A percentile compares a stretch with the other conserved stretches of the same genome.
phyloP scores from a whole-genome alignment of 2,329 filamentous ascomycete species.

The Plenodomus biglobosus region DNA sequence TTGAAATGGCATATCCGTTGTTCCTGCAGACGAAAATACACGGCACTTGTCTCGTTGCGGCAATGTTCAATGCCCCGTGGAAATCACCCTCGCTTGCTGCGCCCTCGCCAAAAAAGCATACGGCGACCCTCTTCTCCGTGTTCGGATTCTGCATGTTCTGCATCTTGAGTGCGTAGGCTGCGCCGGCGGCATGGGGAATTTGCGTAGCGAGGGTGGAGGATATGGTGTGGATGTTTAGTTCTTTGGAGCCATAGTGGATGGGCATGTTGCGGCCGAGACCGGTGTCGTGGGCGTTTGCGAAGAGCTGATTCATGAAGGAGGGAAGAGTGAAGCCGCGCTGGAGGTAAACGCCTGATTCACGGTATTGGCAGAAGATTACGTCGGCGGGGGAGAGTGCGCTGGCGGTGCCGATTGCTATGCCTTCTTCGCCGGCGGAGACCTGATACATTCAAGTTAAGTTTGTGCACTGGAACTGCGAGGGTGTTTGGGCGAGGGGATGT shows the following conservation, averaged over 20 bases:
- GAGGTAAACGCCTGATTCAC: constrained; percentile 87
- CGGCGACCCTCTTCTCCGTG: constrained; percentile 63
- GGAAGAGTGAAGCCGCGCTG: constrained; percentile 84
- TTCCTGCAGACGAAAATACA: constrained; percentile 90
- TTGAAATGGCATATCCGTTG: constrained; percentile 90
- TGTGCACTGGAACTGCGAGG: not conserved
- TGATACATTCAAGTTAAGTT: constrained; percentile 18
- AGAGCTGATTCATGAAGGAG: constrained; percentile 94
- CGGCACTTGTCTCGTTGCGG: constrained; percentile 83
- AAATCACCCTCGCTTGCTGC: constrained; percentile 91
- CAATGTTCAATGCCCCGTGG: constrained; percentile 87
- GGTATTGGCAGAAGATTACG: constrained; percentile 91
- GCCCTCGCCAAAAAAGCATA: constrained; percentile 88
- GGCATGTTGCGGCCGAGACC: constrained; percentile 94
- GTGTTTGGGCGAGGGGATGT: too few species aligned
- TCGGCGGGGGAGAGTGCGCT: constrained; percentile 82
- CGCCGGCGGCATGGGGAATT: constrained; percentile 83
- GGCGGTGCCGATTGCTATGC: constrained; percentile 85
- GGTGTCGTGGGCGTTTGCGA: constrained; percentile 78
- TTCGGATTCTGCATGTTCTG: constrained; percentile 73
- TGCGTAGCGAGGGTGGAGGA: constrained; percentile 85
- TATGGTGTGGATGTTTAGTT: constrained; percentile 85
- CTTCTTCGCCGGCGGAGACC: constrained; percentile 87
- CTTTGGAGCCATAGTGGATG: constrained; percentile 86
- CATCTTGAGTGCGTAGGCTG: constrained; percentile 84